phyloP scores from a whole-genome alignment of 140 eudicot species.

The Ambrosia hybrid region DNA sequence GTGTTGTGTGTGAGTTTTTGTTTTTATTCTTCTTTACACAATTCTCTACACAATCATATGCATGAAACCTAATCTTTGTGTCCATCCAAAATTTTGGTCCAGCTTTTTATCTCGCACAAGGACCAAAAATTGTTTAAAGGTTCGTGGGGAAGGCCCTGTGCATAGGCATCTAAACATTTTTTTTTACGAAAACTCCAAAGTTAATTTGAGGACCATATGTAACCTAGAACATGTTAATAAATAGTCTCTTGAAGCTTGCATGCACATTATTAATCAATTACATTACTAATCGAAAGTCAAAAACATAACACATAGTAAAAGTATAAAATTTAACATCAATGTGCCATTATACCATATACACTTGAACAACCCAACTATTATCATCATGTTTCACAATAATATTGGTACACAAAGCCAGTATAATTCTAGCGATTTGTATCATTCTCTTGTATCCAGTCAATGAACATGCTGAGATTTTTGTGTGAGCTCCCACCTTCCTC shows the following conservation, averaged over 20 bases:
- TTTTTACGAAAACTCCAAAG: too few relatives aligned
- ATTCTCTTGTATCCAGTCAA: slow-evolving; percentile 25
- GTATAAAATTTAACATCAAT: not conserved
- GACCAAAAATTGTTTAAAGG: too few relatives aligned
- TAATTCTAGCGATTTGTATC: not conserved
- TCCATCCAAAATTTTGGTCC: too few relatives aligned
- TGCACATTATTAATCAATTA: not conserved
- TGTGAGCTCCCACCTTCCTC: slow-evolving; percentile 26
- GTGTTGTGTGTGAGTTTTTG: too few relatives aligned
- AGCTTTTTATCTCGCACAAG: too few relatives aligned
- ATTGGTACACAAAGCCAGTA: not conserved
- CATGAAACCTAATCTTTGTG: too few relatives aligned
- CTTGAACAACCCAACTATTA: not conserved
- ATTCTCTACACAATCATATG: too few relatives aligned
- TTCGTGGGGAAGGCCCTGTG: too few relatives aligned
- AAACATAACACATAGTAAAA: not conserved
- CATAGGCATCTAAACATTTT: too few relatives aligned
- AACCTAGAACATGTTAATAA: too few relatives aligned
- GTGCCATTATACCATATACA: not conserved
- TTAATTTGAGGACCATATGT: too few relatives aligned
- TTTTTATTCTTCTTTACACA: too few relatives aligned
- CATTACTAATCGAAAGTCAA: not conserved
- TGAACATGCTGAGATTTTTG: slow-evolving; percentile 26
- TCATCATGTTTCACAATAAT: not conserved
- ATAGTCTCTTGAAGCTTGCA: not conserved